phyloP scores from a whole-genome alignment of 176 grass and related monocot species.

The Oryza punctata region DNA sequence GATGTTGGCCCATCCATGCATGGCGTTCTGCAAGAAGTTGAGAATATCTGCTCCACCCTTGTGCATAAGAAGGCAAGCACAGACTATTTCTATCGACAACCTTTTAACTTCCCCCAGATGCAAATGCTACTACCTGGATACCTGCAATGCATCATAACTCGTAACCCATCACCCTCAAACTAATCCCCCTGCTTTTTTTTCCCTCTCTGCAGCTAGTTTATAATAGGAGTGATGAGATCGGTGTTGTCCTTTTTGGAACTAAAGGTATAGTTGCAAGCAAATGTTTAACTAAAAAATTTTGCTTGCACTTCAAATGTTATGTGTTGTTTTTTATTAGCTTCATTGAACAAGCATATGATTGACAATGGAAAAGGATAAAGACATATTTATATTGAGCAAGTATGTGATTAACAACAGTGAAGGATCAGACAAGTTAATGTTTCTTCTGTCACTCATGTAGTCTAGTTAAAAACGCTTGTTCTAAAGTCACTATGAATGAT shows the following conservation, averaged over 20 bases:
- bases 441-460: background rate
- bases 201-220: slow-evolving; percentile 64
- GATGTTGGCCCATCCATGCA: slow-evolving; percentile 95
- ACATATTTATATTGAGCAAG: background rate
- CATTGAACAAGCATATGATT: background rate
- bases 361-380: slow-evolving; percentile 1
- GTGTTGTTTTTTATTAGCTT: background rate
- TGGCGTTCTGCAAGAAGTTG: slow-evolving; percentile 65
- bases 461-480: background rate
- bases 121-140: background rate
- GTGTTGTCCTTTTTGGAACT: slow-evolving; percentile 81
- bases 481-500: background rate
- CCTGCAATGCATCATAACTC: background rate
- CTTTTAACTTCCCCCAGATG: background rate
- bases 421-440: background rate
- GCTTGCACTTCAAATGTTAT: background rate
- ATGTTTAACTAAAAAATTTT: background rate
- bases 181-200: background rate
- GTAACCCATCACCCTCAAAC: background rate
- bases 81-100: background rate
- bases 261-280: slow-evolving; percentile 43
- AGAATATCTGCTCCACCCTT: slow-evolving; percentile 68
- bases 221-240: slow-evolving; percentile 69
- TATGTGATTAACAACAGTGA: background rate
- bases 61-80: slow-evolving; percentile 82